Evolutionary conservation across 768 basidiomycete genomes (phyloP).

Genomic region (Lactifluus echinatus): DNA sequence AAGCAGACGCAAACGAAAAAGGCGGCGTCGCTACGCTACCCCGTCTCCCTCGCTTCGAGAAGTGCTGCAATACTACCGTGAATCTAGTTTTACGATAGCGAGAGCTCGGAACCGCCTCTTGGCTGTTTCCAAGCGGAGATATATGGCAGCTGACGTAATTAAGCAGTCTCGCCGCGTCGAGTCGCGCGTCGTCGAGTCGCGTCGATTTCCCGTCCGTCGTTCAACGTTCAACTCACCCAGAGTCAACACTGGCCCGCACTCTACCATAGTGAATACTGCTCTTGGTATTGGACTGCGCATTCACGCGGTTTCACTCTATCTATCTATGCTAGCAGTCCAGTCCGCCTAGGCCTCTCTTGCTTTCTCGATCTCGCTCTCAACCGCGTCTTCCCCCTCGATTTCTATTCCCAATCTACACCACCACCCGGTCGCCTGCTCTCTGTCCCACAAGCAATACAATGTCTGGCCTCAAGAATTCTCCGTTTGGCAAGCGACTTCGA

Average conservation of each 20-base stretch:
- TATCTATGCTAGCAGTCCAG: slow-evolving; percentile 13
- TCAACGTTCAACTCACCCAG: neutral
- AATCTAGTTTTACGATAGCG: neutral
- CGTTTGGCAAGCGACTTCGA: slow-evolving; percentile 76
- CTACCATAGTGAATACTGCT: too few species aligned
- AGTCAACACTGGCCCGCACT: neutral
- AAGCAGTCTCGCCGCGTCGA: slow-evolving; percentile 5
- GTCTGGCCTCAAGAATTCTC: slow-evolving; percentile 77
- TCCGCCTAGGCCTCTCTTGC: slow-evolving; percentile 13
- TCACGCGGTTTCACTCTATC: neutral
- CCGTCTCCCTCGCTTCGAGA: neutral
- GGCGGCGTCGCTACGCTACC: too few species aligned
- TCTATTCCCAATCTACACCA: slow-evolving; percentile 20
- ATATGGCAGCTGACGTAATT: slow-evolving; percentile 11
- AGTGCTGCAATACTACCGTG: neutral
- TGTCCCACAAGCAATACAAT: slow-evolving; percentile 34
- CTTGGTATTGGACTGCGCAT: too few species aligned
- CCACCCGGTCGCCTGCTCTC: slow-evolving; percentile 6
- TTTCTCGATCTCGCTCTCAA: slow-evolving; percentile 8
- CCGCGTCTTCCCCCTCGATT: slow-evolving; percentile 8
- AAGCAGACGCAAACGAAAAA: neutral
- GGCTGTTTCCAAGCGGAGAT: neutral
- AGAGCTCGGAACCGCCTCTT: neutral
- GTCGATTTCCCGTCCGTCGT: slow-evolving; percentile 4
- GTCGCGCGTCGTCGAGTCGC: slow-evolving; percentile 12